A percentile compares a stretch with the other conserved stretches of the same genome.
Evolutionary conservation across 306 rosid species (phyloP).

Genomic region (Casuarina glauca): DNA sequence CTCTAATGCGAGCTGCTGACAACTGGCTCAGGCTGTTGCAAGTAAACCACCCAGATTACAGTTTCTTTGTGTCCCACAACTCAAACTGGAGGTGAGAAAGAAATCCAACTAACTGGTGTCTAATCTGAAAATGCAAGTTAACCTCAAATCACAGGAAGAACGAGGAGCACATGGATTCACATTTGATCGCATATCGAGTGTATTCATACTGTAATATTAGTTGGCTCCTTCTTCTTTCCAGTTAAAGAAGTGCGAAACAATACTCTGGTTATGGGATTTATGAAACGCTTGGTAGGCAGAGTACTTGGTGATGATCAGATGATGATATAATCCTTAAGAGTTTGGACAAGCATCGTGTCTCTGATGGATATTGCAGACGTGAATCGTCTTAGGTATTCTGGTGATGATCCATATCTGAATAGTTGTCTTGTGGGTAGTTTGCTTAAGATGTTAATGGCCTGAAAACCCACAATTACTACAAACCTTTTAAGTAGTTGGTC

Average conservation of each 20-base stretch:
- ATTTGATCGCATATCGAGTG: constrained; percentile 26
- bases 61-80: no score
- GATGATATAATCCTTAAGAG: not conserved
- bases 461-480: not conserved
- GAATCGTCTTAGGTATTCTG: not conserved
- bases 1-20: no score
- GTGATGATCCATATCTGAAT: not conserved
- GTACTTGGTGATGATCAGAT: no score
- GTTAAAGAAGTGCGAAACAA: constrained; percentile 15
- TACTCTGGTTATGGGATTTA: constrained; percentile 8
- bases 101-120: not conserved
- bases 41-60: no score
- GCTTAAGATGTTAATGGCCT: not conserved
- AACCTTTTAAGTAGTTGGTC: not conserved
- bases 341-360: not conserved
- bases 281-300: constrained; percentile 18
- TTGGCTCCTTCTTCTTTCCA: constrained; percentile 11
- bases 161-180: no score
- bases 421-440: constrained; percentile 5
- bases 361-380: constrained; percentile 3
- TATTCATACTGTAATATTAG: constrained; percentile 8
- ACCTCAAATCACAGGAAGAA: constrained; percentile 16
- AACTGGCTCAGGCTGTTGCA: no score
- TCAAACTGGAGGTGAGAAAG: no score
- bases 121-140: not conserved